A percentile compares a stretch with the other conserved stretches of the same genome.
Conservation (phyloP, 768 basidiomycete species). For the Amanita fuliginea region DNA sequence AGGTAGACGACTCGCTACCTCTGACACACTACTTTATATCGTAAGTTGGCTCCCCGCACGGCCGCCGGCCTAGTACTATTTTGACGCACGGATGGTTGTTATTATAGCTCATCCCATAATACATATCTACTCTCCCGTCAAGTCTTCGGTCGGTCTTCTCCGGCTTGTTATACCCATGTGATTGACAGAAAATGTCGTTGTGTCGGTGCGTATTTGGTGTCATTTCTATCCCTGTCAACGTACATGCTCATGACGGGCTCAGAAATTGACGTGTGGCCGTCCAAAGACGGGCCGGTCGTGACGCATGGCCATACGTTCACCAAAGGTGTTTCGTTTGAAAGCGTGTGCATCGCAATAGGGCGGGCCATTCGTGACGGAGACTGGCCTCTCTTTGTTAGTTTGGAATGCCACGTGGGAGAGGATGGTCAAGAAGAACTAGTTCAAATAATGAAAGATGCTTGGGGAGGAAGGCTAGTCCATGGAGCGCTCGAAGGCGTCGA, state of each 20-base stretch:
- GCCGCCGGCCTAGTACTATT: no score
- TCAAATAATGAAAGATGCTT: conserved; percentile 33
- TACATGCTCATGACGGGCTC: background rate
- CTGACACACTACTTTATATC: conserved; percentile 50
- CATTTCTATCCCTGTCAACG: background rate
- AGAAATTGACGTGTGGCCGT: conserved; percentile 63
- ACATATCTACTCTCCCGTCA: conserved; percentile 54
- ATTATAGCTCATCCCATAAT: conserved; percentile 48
- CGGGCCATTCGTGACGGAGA: conserved; percentile 26
- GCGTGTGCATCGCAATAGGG: conserved; percentile 43
- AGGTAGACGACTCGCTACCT: conserved; percentile 33
- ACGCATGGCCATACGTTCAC: conserved; percentile 54
- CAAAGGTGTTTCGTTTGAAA: conserved; percentile 36
- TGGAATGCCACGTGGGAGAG: conserved; percentile 51
- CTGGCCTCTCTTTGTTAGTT: conserved; percentile 49
- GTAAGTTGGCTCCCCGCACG: conserved; percentile 16
- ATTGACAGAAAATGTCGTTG: conserved; percentile 40
- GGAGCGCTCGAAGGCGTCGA: conserved; percentile 24
- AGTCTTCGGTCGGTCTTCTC: conserved; percentile 41
- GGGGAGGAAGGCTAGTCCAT: conserved; percentile 42
- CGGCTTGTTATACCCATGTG: conserved; percentile 44
- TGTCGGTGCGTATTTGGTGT: conserved; percentile 25
- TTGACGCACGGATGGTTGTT: background rate
- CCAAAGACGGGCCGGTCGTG: conserved; percentile 39
- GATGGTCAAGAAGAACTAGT: conserved; percentile 44